A percentile compares a stretch with the other conserved stretches of the same genome.
Evolutionary conservation across 1,139 yeast genomes (phyloP).

Genomic region (Komagataea norvegica): DNA sequence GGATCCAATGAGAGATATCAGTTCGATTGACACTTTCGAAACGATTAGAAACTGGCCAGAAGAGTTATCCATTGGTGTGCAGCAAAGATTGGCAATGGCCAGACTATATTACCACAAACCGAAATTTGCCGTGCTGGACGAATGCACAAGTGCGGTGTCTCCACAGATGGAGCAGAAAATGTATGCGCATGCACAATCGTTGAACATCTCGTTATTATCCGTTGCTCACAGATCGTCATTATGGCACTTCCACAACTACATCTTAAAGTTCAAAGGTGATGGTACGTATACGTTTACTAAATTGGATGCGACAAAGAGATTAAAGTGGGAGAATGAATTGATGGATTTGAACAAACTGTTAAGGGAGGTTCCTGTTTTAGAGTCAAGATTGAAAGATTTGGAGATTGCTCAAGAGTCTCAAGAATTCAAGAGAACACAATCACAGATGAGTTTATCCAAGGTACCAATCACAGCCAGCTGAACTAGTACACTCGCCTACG

Average conservation of each 20-base stretch:
- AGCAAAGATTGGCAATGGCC: slow-evolving; percentile 92
- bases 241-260: slow-evolving; percentile 86
- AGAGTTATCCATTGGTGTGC: slow-evolving; percentile 85
- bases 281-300: slow-evolving; percentile 70
- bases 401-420: slow-evolving; percentile 39
- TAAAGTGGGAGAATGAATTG: slow-evolving; percentile 68
- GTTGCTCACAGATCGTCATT: slow-evolving; percentile 90
- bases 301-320: slow-evolving; percentile 63
- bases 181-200: slow-evolving; percentile 76
- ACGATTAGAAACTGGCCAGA: slow-evolving; percentile 80
- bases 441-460: slow-evolving; percentile 21
- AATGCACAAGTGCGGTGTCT: slow-evolving; percentile 91
- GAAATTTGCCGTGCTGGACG: slow-evolving; percentile 89
- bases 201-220: slow-evolving; percentile 79
- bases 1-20: slow-evolving; percentile 21
- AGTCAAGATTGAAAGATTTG: slow-evolving; percentile 58
- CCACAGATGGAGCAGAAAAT: slow-evolving; percentile 88
- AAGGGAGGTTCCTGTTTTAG: slow-evolving; percentile 58
- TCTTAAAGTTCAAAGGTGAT: slow-evolving; percentile 81
- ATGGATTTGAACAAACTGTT: slow-evolving; percentile 57
- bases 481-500: too few relatives aligned
- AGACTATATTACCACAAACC: slow-evolving; percentile 88
- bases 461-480: slow-evolving; percentile 5
- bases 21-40: slow-evolving; percentile 50
- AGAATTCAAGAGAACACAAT: slow-evolving; percentile 25